phyloP scores from a whole-genome alignment of 805 yeast genomes.

The Blastobotrys terrestris region DNA sequence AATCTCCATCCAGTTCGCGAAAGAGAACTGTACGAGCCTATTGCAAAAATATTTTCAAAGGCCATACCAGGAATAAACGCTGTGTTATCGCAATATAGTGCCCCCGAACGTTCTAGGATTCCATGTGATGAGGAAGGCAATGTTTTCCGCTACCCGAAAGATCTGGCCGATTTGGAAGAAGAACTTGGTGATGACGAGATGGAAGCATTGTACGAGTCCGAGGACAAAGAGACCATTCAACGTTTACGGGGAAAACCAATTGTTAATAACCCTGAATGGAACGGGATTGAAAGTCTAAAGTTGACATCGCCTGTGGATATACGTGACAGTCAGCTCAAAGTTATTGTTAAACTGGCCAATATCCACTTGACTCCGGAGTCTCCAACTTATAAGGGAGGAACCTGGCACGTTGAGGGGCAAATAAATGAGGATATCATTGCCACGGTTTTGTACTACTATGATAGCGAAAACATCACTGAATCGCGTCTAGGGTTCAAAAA shows the following conservation, averaged over 20 bases:
- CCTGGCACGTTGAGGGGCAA: slow-evolving; percentile 42
- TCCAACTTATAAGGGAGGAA: slow-evolving; percentile 36
- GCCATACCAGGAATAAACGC: slow-evolving; percentile 33
- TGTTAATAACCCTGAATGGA: neutral
- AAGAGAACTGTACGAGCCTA: slow-evolving; percentile 27
- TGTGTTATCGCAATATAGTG: slow-evolving; percentile 20
- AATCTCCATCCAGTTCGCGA: slow-evolving; percentile 34
- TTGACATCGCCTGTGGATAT: neutral
- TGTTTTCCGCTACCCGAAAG: neutral
- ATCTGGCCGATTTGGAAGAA: slow-evolving; percentile 3
- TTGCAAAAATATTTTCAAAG: slow-evolving; percentile 30
- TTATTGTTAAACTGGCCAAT: slow-evolving; percentile 37
- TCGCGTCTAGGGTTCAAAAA: slow-evolving; percentile 30
- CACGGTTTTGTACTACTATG: slow-evolving; percentile 37
- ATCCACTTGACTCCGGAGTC: slow-evolving; percentile 38
- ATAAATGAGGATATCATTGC: slow-evolving; percentile 39
- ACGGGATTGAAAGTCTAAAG: neutral
- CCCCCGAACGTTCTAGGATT: neutral
- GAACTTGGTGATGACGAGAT: neutral
- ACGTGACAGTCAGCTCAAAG: slow-evolving; percentile 22
- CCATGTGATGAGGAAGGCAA: neutral
- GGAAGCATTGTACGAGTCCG: slow-evolving; percentile 4
- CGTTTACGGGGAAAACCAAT: neutral
- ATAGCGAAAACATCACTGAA: slow-evolving; percentile 35
- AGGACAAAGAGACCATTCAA: neutral